Evolutionary conservation across 345 rosid genomes (phyloP).

Genomic region (Sonneratia caseolaris): DNA sequence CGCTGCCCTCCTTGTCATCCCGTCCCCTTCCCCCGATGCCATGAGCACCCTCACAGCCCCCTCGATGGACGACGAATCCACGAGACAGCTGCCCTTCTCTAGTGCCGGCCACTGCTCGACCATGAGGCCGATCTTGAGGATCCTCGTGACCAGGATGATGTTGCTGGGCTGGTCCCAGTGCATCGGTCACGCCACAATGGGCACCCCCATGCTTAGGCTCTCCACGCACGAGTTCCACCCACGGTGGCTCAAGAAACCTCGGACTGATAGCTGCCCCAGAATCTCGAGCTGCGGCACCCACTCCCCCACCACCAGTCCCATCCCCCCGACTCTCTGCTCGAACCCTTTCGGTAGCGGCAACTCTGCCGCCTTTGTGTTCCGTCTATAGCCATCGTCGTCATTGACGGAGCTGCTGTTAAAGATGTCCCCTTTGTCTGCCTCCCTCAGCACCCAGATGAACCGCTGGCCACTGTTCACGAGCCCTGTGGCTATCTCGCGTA

Average conservation of each 20-base stretch:
- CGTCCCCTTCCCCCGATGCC: conserved; percentile 39
- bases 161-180: conserved; percentile 59
- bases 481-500: conserved; percentile 13
- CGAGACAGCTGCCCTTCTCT: conserved; percentile 6
- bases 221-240: conserved; percentile 75
- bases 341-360: conserved; percentile 29
- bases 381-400: neutral
- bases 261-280: conserved; percentile 30
- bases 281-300: conserved; percentile 63
- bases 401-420: conserved; percentile 1
- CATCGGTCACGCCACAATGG: conserved; percentile 54
- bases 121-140: conserved; percentile 28
- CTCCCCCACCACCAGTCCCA: conserved; percentile 36
- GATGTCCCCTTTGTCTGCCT: conserved; percentile 49
- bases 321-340: conserved; percentile 26
- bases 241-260: conserved; percentile 56
- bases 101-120: conserved; percentile 23
- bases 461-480: conserved; percentile 27
- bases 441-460: conserved; percentile 56
- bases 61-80: conserved; percentile 19
- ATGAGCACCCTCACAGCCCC: conserved; percentile 27
- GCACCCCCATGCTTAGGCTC: conserved; percentile 55
- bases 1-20: conserved; percentile 34
- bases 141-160: conserved; percentile 21
- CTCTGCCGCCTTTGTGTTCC: conserved; percentile 10